Base-by-base conservation (phyloP, 306 rosid genomes). In the Citrullus amarus region DNA sequence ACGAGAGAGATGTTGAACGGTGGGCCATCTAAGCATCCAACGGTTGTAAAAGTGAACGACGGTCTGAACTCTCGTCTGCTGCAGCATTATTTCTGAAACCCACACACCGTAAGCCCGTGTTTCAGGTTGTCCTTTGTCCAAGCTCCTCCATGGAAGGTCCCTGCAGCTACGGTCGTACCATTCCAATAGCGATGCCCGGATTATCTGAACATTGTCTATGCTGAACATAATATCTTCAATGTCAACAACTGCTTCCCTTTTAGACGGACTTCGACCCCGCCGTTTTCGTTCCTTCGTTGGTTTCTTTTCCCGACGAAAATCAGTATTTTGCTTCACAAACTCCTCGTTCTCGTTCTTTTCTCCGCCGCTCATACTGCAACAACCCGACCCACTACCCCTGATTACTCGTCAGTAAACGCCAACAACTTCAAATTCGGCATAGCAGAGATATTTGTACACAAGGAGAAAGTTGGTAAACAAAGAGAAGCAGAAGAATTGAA, bases 41-140 rank as follows among this genome's bases (percentile, higher is more conserved):
- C 93, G 95, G 77, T 87, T 84, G 86, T 79, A 94, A 79, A 86
- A 94, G 6, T 80, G 66, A 79, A 90, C 84, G 68, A 94, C 98
- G 81, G 95, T 89, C 83, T 88, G 93, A 88, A 94, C 97, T 83
- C 96, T 85, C 4, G 96, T 94, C 74, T 94, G 96, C 81, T 94
- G 98, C 16, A 92, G 87, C 98, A 94, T 94, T 48, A 94, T 79
- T 80, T 94, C 95, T 2, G 97, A 94, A 34, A 94, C 96, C 98
- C 98, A 94, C 54, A 94, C 95, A 9, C 88, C 90, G 83, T 94
- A 92, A 39, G 89, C 96, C 73, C 94, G 81, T 39, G 32, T 86
- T 83, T 88, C 83, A 6, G 81, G 80, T 25, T 85, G 79, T 57
- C 22, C 58, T 79, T 82, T 50, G 56, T 78, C 77, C 76, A 79